Evolutionary conservation across 495 filamentous ascomycete genomes (phyloP), one percentile per base, ranked within the genome.

Genomic region (Jackrogersella minutella): DNA sequence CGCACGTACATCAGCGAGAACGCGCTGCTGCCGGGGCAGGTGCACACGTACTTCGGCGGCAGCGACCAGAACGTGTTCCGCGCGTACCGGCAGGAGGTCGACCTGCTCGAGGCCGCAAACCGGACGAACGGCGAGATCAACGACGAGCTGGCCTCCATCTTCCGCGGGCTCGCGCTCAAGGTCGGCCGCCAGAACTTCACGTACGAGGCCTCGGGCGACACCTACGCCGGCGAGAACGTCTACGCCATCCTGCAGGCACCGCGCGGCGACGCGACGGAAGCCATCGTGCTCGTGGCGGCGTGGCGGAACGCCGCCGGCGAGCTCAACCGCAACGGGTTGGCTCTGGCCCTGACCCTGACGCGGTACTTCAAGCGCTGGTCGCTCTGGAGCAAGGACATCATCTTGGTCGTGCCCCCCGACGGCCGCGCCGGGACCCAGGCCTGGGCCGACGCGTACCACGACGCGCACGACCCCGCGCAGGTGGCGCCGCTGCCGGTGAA

Each of bases 341-440:
- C 92, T 1, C 84, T 99, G 43, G 87, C 90, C 7, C 78, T 98
- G 70, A 92, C 93, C 0, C 78, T 99, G 60, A 92, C 93, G 10
- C 84, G 95, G 69, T 99, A 99, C 77, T 97, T 99, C 79, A 97
- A 95, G 75, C 83, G 93, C 62, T 99, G 95, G 95, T 97, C 92
- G 22, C 81, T 99, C 9, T 99, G 95, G 95, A 97, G 93, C 34
- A 99, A 99, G 78, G 95, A 99, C 68, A 97, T 99, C 68, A 95
- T 99, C 44, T 88, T 99, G 76, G 76, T 99, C 6, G 85, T 98
- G 50, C 88, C 95, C 0, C 86, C 90, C 1, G 95, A 99, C 77
- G 96, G 93, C 72, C 90, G 87, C 55, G 88, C 91, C 14, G 95
- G 93, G 2, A 91, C 93, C 4, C 93, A 99, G 77, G 95, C 95